Evolutionary conservation across 768 basidiomycete species (phyloP).

Genomic region (Leccinum barrowsii): DNA sequence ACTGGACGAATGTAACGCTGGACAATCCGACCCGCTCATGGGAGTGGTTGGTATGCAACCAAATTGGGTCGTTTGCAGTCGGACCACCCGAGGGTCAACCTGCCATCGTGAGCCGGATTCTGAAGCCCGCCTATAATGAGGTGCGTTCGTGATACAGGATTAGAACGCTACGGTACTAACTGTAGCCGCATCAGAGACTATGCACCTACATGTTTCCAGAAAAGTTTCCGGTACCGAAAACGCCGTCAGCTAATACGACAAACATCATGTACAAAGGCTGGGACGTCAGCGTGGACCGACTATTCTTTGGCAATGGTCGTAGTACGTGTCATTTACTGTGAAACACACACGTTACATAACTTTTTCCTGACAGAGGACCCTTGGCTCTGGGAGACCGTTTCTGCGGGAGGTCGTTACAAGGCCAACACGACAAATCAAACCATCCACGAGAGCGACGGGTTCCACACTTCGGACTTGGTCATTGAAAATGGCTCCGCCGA

Average conservation of each 20-base stretch:
- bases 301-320: slow-evolving; percentile 69
- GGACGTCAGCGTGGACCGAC: slow-evolving; percentile 50
- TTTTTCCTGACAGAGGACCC: slow-evolving; percentile 53
- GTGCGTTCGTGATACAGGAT: slow-evolving; percentile 12
- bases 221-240: slow-evolving; percentile 47
- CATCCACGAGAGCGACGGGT: slow-evolving; percentile 57
- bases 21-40: slow-evolving; percentile 61
- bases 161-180: not conserved
- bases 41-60: slow-evolving; percentile 73
- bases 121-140: slow-evolving; percentile 29
- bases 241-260: slow-evolving; percentile 40
- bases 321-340: slow-evolving; percentile 39
- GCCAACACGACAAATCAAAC: slow-evolving; percentile 51
- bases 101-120: slow-evolving; percentile 31
- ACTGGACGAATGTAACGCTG: slow-evolving; percentile 53
- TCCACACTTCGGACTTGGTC: slow-evolving; percentile 63
- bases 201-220: slow-evolving; percentile 65
- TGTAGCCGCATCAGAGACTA: slow-evolving; percentile 48
- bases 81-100: slow-evolving; percentile 38
- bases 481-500: slow-evolving; percentile 42
- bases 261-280: slow-evolving; percentile 58
- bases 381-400: slow-evolving; percentile 68
- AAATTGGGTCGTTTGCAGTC: slow-evolving; percentile 52
- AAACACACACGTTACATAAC: not conserved
- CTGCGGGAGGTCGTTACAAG: slow-evolving; percentile 46